Base-by-base conservation (phyloP, 73 alveolate species). In the Uronychia binucleata region DNA sequence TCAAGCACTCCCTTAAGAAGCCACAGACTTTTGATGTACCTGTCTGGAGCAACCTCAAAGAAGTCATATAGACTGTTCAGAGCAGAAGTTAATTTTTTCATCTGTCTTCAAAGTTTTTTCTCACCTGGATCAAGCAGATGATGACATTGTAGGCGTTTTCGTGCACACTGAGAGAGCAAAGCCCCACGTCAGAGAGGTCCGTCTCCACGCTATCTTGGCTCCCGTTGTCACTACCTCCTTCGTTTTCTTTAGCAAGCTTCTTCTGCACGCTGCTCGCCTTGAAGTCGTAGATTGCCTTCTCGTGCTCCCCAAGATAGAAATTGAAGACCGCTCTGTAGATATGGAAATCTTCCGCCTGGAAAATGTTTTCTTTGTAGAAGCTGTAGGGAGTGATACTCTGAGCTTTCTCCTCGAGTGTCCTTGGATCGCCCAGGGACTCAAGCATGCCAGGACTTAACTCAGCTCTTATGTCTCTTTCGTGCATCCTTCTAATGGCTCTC, bases 111-210 rank as follows among this genome's bases (percentile, higher is more conserved):
- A n/a, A n/a, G n/a, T n/a, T n/a, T 0, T 35, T n/a, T n/a, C n/a
- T n/a, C n/a, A n/a, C n/a, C 67, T 46, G 79, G n/a, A 86, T 27
- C 8, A 58, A 29, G 86, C 87, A 78, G 0, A 78, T 74, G 33
- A 86, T 19, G 27, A 86, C 59, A 57, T 86, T 86, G 78, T 26
- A 86, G 27, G 26, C 31, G 1, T 79, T 13, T 77, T 86, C 92
- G 46, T 77, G 82, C 30, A 77, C 57, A 58, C 78, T 86, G 25
- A 86, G 57, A 1, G 92, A 86, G 78, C 92, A 86, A 30, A 86
- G 75, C 13, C 92, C 92, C 1, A 86, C 92, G 59, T 86, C 92
- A 31, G 86, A 75, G 28, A 86, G 35, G 31, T 86, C 92, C 19
- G 92, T 86, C 59, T 86, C 34, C 30, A 58, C 74, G 32, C 92